Conservation (phyloP, 768 basidiomycete genomes). For the Scleroderma citrinum region DNA sequence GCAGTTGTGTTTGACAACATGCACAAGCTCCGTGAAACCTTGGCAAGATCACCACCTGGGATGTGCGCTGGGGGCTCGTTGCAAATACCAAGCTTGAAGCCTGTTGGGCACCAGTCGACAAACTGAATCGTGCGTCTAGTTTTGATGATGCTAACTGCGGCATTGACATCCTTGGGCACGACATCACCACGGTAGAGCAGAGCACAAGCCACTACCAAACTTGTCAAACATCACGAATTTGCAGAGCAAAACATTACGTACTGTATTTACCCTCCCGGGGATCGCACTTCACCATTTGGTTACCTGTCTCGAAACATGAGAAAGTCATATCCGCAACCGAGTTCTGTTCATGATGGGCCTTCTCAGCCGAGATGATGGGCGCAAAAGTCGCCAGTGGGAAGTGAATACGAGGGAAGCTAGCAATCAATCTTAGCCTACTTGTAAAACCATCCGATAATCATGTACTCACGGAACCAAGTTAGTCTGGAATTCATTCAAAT, state of each 20-base stretch:
- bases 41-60: constrained; percentile 71
- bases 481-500: constrained; percentile 97
- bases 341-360: constrained; percentile 95
- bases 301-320: constrained; percentile 73
- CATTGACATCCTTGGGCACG: constrained; percentile 73
- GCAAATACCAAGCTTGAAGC: constrained; percentile 76
- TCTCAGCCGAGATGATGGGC: constrained; percentile 89
- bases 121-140: constrained; percentile 77
- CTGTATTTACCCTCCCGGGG: constrained; percentile 77
- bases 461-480: constrained; percentile 88
- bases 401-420: constrained; percentile 94
- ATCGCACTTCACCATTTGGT: constrained; percentile 80
- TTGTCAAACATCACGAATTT: not conserved
- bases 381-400: constrained; percentile 98
- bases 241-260: constrained; percentile 19
- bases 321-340: constrained; percentile 98
- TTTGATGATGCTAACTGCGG: constrained; percentile 68
- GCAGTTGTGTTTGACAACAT: constrained; percentile 75
- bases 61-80: constrained; percentile 73
- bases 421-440: not conserved
- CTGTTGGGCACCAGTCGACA: constrained; percentile 76
- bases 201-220: constrained; percentile 52
- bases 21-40: constrained; percentile 69
- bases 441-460: not conserved
- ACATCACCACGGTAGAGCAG: constrained; percentile 72